Conservation (phyloP, 176 grass and related monocot genomes). For the barley (Hordeum vulgare) region DNA sequence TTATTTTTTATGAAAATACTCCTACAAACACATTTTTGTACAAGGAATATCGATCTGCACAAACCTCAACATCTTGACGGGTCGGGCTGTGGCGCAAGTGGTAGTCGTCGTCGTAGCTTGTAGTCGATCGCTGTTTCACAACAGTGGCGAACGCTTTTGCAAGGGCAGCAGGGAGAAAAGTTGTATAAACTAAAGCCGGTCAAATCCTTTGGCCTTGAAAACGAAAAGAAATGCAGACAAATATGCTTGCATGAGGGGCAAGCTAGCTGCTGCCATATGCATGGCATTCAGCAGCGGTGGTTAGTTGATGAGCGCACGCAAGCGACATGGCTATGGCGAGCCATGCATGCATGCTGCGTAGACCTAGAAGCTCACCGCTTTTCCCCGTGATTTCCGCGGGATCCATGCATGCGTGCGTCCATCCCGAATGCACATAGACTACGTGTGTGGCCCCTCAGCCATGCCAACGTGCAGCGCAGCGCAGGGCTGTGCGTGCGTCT, state of each 20-base stretch:
- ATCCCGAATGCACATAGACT: neutral
- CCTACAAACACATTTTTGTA: neutral
- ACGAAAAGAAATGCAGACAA: neutral
- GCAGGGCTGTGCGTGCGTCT: neutral
- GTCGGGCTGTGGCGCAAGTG: neutral
- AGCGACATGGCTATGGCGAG: neutral
- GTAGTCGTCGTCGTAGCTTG: neutral
- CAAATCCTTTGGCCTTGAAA: neutral
- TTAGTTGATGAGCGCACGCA: neutral
- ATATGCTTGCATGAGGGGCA: constrained; percentile 3
- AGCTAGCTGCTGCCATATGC: neutral
- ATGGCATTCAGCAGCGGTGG: neutral
- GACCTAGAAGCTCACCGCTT: neutral
- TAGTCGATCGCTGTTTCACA: neutral
- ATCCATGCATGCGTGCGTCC: constrained; percentile 25
- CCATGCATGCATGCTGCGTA: neutral
- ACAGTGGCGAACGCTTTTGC: neutral
- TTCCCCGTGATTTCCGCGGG: constrained; percentile 38
- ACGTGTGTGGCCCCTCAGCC: neutral
- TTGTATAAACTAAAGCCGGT: neutral
- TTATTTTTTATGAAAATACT: neutral
- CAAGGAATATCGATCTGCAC: neutral
- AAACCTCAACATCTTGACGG: neutral
- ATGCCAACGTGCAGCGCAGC: neutral
- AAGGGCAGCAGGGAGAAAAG: neutral